These are phyloP conservation scores for Hordeum marinum DNA, from an alignment of 176 grass and related monocot species.

Conservation along the genomic window DNA sequence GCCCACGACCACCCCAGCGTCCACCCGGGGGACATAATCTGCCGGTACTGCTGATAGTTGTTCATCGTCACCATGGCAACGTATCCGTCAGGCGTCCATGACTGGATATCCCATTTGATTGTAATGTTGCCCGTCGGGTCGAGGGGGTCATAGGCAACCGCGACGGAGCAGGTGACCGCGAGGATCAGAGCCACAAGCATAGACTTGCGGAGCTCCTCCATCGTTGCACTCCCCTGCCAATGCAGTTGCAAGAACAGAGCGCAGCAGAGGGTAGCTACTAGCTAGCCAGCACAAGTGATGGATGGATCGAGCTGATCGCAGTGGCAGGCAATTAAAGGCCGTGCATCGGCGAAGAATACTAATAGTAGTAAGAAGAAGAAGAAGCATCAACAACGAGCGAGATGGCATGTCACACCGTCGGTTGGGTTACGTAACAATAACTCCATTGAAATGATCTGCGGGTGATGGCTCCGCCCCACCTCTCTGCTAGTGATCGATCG, in stretches of 20 bases:
- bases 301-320: neutral
- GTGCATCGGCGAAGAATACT: neutral
- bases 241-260: neutral
- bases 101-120: constrained; percentile 86
- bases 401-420: constrained; percentile 43
- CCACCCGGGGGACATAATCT: constrained; percentile 77
- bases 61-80: constrained; percentile 82
- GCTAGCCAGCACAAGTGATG: neutral
- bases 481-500: neutral
- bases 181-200: constrained; percentile 23
- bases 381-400: constrained; percentile 1
- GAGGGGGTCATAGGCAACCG: constrained; percentile 77
- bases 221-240: neutral
- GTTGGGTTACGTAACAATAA: constrained; percentile 46
- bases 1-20: constrained; percentile 81
- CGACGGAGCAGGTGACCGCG: constrained; percentile 29
- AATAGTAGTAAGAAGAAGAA: neutral
- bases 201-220: constrained; percentile 19
- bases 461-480: constrained; percentile 38
- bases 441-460: constrained; percentile 32
- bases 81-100: constrained; percentile 94
- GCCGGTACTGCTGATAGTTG: constrained; percentile 93
- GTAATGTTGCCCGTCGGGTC: constrained; percentile 90
- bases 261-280: neutral
- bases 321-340: constrained; percentile 9